phyloP scores from a whole-genome alignment of 768 basidiomycete genomes.

The Phanerochaete sordida region DNA sequence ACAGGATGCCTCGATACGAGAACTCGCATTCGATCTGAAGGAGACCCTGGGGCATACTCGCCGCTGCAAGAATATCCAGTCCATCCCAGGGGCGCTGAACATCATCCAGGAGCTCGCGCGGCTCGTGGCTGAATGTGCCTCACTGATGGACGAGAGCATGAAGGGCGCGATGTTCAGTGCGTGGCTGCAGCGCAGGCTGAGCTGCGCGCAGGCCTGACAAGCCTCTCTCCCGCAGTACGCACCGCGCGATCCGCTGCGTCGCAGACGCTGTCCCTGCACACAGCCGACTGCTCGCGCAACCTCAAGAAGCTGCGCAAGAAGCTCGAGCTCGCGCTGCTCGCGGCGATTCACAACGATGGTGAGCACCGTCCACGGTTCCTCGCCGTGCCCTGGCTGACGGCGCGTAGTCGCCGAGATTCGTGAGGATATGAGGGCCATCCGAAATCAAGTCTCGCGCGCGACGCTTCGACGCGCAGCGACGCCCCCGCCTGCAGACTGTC shows the following conservation, averaged over 20 bases:
- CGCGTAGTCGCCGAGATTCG: background rate
- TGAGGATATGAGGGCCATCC: background rate
- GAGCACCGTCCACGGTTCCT: background rate
- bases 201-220: background rate
- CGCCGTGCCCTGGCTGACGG: background rate
- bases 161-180: background rate
- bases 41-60: constrained; percentile 1
- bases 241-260: background rate
- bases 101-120: constrained; percentile 3
- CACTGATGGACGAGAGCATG: constrained; percentile 10
- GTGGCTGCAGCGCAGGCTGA: background rate
- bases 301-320: constrained; percentile 1
- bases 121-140: constrained; percentile 4
- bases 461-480: no score
- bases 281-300: background rate
- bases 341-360: background rate
- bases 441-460: no score
- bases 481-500: no score
- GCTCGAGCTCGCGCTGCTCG: background rate
- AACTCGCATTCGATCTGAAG: background rate
- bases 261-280: background rate
- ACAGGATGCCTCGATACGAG: background rate
- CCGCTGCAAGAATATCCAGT: constrained; percentile 3
- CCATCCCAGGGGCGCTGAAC: background rate
- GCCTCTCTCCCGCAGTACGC: background rate